Evolutionary conservation across 2,329 filamentous ascomycete species (phyloP).

Genomic region (Aspergillus floridensis): DNA sequence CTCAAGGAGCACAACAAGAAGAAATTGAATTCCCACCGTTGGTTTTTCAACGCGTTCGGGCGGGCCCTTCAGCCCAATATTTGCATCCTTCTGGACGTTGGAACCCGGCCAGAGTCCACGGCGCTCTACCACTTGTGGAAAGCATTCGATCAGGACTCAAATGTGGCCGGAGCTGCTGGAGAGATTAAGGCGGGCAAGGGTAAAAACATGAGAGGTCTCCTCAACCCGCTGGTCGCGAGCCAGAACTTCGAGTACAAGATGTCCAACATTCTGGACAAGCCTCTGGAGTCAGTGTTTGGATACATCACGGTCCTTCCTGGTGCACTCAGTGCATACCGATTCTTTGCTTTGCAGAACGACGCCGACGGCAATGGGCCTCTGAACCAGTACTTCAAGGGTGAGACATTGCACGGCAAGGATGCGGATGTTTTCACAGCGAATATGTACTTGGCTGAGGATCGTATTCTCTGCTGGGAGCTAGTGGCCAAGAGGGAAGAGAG

Average conservation of each 20-base stretch:
- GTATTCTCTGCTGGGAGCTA: slow-evolving; percentile 97
- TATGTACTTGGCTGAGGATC: slow-evolving; percentile 98
- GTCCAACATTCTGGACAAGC: slow-evolving; percentile 98
- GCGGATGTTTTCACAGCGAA: slow-evolving; percentile 98
- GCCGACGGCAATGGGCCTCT: slow-evolving; percentile 91
- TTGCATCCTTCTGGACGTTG: slow-evolving; percentile 94
- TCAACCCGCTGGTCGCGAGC: slow-evolving; percentile 92
- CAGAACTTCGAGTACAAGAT: slow-evolving; percentile 99
- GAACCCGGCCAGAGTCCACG: slow-evolving; percentile 82
- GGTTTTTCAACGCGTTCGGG: slow-evolving; percentile 99
- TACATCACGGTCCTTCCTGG: slow-evolving; percentile 97
- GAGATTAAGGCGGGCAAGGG: slow-evolving; percentile 98
- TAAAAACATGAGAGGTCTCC: slow-evolving; percentile 72
- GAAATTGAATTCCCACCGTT: slow-evolving; percentile 96
- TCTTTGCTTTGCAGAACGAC: slow-evolving; percentile 94
- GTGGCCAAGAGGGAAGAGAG: slow-evolving; percentile 91
- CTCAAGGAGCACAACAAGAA: slow-evolving; percentile 97
- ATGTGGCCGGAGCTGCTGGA: slow-evolving; percentile 92
- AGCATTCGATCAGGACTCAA: slow-evolving; percentile 96
- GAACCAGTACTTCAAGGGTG: slow-evolving; percentile 98
- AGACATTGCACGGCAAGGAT: slow-evolving; percentile 92
- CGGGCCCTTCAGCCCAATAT: slow-evolving; percentile 90
- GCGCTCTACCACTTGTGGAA: slow-evolving; percentile 99
- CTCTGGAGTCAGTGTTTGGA: slow-evolving; percentile 92
- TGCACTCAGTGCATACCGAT: slow-evolving; percentile 91